Percentiles rank a stretch among this genome's conserved stretches.
These are phyloP conservation scores for Sherardia arvensis DNA, from an alignment of 257 asterid species.

Conservation along the genomic window DNA sequence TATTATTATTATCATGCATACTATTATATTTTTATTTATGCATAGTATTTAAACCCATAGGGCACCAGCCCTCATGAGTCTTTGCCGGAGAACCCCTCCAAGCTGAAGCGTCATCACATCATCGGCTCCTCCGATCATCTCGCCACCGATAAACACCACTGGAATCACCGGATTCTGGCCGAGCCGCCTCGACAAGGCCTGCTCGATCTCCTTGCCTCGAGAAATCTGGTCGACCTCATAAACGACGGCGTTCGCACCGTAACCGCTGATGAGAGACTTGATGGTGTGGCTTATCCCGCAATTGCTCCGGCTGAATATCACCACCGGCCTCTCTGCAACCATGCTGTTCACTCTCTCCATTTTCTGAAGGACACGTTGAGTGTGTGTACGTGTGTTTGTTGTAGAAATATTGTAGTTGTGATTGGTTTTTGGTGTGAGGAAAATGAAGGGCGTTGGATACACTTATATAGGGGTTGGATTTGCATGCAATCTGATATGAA, in stretches of 20 bases:
- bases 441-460: conserved; percentile 20
- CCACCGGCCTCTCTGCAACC: too few relatives aligned
- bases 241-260: conserved; percentile 54
- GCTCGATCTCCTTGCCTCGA: conserved; percentile 79
- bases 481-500: too few relatives aligned
- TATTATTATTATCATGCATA: too few relatives aligned
- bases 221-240: too few relatives aligned
- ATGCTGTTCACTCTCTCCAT: too few relatives aligned
- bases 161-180: conserved; percentile 54
- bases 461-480: conserved; percentile 25
- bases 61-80: conserved; percentile 73
- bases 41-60: conserved; percentile 58
- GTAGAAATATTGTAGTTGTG: background rate
- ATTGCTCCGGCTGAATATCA: too few relatives aligned
- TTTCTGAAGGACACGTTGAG: background rate
- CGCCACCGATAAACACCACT: conserved; percentile 63
- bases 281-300: conserved; percentile 67
- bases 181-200: conserved; percentile 31
- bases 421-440: conserved; percentile 33
- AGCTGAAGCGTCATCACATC: conserved; percentile 81
- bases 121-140: too few relatives aligned
- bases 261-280: conserved; percentile 49
- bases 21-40: too few relatives aligned
- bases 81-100: conserved; percentile 44
- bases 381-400: background rate